phyloP scores from a whole-genome alignment of 2,329 filamentous ascomycete species.

The Aspergillus sp. region DNA sequence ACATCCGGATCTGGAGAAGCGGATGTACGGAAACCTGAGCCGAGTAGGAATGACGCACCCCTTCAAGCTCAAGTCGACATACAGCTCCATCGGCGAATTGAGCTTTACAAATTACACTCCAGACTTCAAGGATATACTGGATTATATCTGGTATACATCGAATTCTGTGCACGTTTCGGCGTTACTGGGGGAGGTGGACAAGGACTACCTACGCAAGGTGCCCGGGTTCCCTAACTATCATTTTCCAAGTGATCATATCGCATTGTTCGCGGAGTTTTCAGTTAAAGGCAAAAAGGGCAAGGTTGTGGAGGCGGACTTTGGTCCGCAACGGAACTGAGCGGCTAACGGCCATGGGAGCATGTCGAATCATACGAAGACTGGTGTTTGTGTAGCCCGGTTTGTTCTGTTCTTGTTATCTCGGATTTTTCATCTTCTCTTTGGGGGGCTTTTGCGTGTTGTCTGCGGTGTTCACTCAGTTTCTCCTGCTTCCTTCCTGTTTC shows the following conservation, averaged over 20 bases:
- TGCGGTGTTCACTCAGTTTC: slow-evolving; percentile 22
- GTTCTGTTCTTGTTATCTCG: slow-evolving; percentile 39
- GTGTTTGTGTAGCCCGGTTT: slow-evolving; percentile 38
- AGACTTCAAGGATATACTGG: slow-evolving; percentile 85
- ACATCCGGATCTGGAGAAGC: slow-evolving; percentile 75
- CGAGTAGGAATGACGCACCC: slow-evolving; percentile 89
- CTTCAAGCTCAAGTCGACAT: slow-evolving; percentile 89
- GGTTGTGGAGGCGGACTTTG: slow-evolving; percentile 63
- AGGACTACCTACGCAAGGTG: slow-evolving; percentile 78
- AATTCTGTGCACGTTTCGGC: slow-evolving; percentile 82
- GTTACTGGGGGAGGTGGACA: slow-evolving; percentile 81
- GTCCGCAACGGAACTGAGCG: slow-evolving; percentile 45
- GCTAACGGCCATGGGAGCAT: slow-evolving; percentile 25
- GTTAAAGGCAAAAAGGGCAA: slow-evolving; percentile 87
- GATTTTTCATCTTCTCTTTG: slow-evolving; percentile 27
- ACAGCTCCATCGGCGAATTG: slow-evolving; percentile 79
- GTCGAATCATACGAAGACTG: slow-evolving; percentile 38
- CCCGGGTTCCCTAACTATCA: slow-evolving; percentile 93
- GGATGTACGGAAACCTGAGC: slow-evolving; percentile 91
- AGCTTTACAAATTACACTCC: slow-evolving; percentile 97
- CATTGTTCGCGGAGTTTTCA: slow-evolving; percentile 83
- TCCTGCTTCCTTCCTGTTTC: slow-evolving; percentile 19
- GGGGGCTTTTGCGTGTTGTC: slow-evolving; percentile 28
- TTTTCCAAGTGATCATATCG: slow-evolving; percentile 90
- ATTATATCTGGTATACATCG: slow-evolving; percentile 97